These are phyloP conservation scores for Suhomyces pyralidae DNA, from an alignment of 805 yeast genomes.

Conservation along the genomic window DNA sequence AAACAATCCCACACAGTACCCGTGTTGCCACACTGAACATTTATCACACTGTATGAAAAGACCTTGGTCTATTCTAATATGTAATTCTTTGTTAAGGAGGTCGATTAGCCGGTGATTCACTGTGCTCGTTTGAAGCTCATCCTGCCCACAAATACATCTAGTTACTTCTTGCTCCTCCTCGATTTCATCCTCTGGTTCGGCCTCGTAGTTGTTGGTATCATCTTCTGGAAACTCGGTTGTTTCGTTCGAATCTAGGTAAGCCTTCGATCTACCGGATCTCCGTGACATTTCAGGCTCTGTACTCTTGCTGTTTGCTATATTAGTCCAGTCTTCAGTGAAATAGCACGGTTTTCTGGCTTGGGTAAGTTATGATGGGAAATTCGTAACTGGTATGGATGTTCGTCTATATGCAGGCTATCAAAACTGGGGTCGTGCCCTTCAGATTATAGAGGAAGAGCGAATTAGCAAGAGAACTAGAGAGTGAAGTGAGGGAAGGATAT, in stretches of 20 bases:
- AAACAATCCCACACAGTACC: slow-evolving; percentile 85
- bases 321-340: neutral
- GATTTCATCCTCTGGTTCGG: slow-evolving; percentile 20
- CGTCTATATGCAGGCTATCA: neutral
- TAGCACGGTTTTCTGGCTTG: neutral
- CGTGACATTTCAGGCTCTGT: slow-evolving; percentile 22
- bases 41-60: slow-evolving; percentile 81
- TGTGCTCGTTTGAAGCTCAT: slow-evolving; percentile 28
- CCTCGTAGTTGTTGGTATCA: slow-evolving; percentile 18
- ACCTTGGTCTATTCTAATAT: slow-evolving; percentile 49
- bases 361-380: neutral
- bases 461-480: neutral
- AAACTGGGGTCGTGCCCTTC: neutral
- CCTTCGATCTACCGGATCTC: slow-evolving; percentile 25
- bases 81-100: slow-evolving; percentile 30
- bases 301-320: neutral
- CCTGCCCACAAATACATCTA: slow-evolving; percentile 41
- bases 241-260: slow-evolving; percentile 14
- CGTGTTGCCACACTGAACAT: slow-evolving; percentile 97
- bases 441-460: neutral
- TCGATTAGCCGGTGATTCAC: slow-evolving; percentile 24
- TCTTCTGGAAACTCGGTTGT: slow-evolving; percentile 12
- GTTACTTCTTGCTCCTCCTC: slow-evolving; percentile 43
- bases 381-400: neutral
- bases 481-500: too few species aligned